Evolutionary conservation across 805 yeast species (phyloP), one percentile per base, ranked within the genome.

Genomic region (Yarrowia bubula): DNA sequence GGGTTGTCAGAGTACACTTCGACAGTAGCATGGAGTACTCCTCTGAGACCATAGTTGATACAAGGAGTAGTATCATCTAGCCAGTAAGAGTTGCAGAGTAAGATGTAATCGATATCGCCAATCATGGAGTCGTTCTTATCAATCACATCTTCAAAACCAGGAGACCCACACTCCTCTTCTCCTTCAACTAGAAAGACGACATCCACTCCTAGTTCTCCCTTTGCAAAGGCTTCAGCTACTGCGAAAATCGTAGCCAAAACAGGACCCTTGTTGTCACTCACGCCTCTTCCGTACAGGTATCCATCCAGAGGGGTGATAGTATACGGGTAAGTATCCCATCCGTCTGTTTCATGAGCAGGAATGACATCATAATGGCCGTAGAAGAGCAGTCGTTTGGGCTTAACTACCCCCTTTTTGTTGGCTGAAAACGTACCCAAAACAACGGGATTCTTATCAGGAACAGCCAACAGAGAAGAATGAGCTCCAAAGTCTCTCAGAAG

Each of bases 301-400:
- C 98, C 98, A 73, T 93, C 88, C 66, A 83, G 81, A 3, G 96
- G 88, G 0, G 88, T 83, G 73, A 95, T 74, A 22, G 77, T 76
- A 73, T 88, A 95, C 0, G 98, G 98, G 68, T 88, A 86, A 0
- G 95, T 83, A 8, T 79, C 74, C 98, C 98, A 93, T 14, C 57
- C 57, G 6, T 79, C 80, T 22, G 79, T 76, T 60, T 81, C 81
- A 38, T 84, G 83, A 0, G 96, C 96, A 66, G 88, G 89, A 44
- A 93, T 91, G 32, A 93, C 97, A 76, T 93, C 99, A 73, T 95
- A 93, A 78, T 93, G 99, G 0, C 97, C 98, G 75, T 93, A 93
- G 88, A 96, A 93, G 55, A 93, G 74, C 4, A 91, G 80, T 65
- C 89, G 67, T 39, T 42, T 67, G 37, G 62, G 57, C 4, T 22